Evolutionary conservation across 805 yeast species (phyloP), one percentile per base, ranked within the genome.

Genomic region (Debaryomyces prosopidis): DNA sequence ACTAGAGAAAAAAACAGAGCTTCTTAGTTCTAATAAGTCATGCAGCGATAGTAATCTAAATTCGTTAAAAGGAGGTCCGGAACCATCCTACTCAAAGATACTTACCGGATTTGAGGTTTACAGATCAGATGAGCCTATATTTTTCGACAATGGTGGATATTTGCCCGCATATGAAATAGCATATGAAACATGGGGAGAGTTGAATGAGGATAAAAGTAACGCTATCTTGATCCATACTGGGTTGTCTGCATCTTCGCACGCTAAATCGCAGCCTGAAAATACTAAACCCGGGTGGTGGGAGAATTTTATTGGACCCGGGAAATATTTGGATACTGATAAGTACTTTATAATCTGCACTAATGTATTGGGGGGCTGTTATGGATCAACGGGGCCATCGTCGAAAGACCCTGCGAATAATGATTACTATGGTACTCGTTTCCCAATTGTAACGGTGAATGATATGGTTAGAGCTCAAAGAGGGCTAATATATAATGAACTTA

Each of bases 251-350:
- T 87, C 96, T 0, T 88, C 96, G 2, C 97, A 91, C 69, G 97
- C 97, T 8, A 86, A 81, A 57, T 87, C 96, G 2, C 94, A 87
- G 48, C 69, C 73, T 0, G 71, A 77, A 26, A 90, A 90, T 62
- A 62, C 79, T 5, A 78, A 79, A 49, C 81, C 82, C 4, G 97
- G 97, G 12, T 91, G 97, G 97, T 91, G 97, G 97, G 97, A 91
- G 60, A 77, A 82, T 46, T 90, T 90, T 65, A 89, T 91, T 42
- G 97, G 97, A 0, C 88, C 96, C 1, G 90, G 84, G 1, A 75
- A 74, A 50, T 81, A 86, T 50, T 62, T 91, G 42, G 97, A 91
- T 59, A 90, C 97, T 0, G 67, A 85, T 56, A 85, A 84, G 62
- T 89, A 77, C 65, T 89, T 89, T 60, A 80, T 91, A 4, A 80